phyloP scores from a whole-genome alignment of 768 basidiomycete species.

The Leucocoprinus sp. region DNA sequence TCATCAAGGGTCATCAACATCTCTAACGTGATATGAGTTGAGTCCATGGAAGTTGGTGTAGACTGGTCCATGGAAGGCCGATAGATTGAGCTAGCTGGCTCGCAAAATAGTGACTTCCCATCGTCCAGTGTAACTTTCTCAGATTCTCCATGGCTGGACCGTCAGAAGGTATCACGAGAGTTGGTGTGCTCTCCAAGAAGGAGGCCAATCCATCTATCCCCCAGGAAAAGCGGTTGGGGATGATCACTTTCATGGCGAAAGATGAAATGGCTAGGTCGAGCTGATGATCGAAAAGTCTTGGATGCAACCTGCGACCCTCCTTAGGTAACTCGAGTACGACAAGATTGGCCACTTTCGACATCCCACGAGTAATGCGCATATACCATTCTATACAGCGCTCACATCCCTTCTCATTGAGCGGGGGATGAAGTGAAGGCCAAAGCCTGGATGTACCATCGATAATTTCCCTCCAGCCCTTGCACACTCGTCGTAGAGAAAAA shows the following conservation, averaged over 20 bases:
- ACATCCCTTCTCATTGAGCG: neutral
- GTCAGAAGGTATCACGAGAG: neutral
- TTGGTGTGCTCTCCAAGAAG: neutral
- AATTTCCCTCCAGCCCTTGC: neutral
- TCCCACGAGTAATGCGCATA: neutral
- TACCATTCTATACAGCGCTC: constrained; percentile 1
- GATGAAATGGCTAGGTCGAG: neutral
- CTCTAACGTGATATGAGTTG: constrained; percentile 1
- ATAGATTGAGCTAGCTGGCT: neutral
- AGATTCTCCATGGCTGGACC: neutral
- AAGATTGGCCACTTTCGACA: neutral
- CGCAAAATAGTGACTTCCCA: neutral
- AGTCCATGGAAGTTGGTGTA: constrained; percentile 1
- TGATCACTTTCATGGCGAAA: neutral
- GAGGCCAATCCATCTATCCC: neutral
- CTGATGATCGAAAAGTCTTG: neutral
- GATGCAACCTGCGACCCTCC: neutral
- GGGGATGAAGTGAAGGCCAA: constrained; percentile 1
- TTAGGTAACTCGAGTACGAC: neutral
- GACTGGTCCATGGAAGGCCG: constrained; percentile 6
- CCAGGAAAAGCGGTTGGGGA: neutral
- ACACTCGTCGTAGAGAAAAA: constrained; percentile 1
- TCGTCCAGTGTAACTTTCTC: neutral
- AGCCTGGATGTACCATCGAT: neutral
- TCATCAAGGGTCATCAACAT: constrained; percentile 1